These are phyloP conservation scores for Warburgia ugandensis DNA, from an alignment of 164 flowering plant species.

Conservation along the genomic window DNA sequence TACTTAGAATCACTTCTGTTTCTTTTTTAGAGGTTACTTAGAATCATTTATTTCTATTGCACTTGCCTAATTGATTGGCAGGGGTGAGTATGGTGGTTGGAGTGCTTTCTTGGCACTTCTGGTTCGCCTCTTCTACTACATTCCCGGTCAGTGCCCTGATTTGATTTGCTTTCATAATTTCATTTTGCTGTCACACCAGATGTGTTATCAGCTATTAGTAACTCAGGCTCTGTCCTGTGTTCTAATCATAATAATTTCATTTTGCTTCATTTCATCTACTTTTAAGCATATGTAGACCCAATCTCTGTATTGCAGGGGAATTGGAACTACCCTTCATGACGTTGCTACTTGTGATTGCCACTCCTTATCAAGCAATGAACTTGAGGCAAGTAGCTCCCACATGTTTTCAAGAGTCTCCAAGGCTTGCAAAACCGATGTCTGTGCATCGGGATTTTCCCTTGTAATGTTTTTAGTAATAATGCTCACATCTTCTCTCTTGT, in stretches of 20 bases:
- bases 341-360: conserved; percentile 52
- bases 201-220: too few relatives aligned
- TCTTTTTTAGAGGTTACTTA: too few relatives aligned
- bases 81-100: conserved; percentile 92
- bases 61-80: conserved; percentile 18
- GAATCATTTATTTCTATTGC: background rate
- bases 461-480: too few relatives aligned
- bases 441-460: background rate
- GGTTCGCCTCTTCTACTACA: conserved; percentile 67
- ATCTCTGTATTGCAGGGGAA: conserved; percentile 41
- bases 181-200: background rate
- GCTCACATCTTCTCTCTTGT: too few relatives aligned
- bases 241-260: too few relatives aligned
- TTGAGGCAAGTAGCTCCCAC: conserved; percentile 39
- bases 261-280: too few relatives aligned
- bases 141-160: conserved; percentile 52
- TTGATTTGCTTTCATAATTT: background rate
- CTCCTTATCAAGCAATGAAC: conserved; percentile 54
- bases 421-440: background rate
- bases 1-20: background rate
- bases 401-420: too few relatives aligned
- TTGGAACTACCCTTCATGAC: conserved; percentile 72
- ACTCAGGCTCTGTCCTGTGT: too few relatives aligned
- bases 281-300: too few relatives aligned
- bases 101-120: conserved; percentile 74